Base-by-base conservation (phyloP, 768 basidiomycete genomes). In the Agrocybe chaxingu region DNA sequence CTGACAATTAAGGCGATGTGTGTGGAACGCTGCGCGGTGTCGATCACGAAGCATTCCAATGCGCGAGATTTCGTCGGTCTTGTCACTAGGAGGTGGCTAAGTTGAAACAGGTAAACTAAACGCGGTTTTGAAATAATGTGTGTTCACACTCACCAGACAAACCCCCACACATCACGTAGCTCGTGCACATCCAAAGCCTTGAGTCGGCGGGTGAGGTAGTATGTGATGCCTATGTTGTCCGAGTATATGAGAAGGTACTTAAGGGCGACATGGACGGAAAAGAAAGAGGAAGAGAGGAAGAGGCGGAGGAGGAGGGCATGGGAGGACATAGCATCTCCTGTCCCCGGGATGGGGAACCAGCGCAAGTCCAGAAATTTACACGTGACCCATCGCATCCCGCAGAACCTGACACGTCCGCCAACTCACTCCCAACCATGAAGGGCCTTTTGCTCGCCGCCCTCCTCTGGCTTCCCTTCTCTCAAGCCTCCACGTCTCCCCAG, bases 1-100 rank as follows among this genome's bases (percentile, higher is more conserved):
- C 95, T 69, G 62, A 97, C 96, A 55, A 95, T 81, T 80, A 99
- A 89, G 48, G 94, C 92, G 46, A 98, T 83, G 67, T 98, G 97
- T 0, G 95, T 94, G 32, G 93, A 96, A 58, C 87, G 84, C 64
- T 92, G 89, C 3, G 89, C 87, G 49, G 86, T 78, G 47, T 95
- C 89, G 29, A 95, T 79, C 36, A 99, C 88, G 65, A 98, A 98
- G 55, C 85, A 88, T 70, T 99, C 96, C 44, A 99, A 76, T 10
- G 97, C 97, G 46, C 89, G 81, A 1, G 94, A 97, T 61, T 85
- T 84, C 5, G 95, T 91, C 1, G 95, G 93, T 48, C 89, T 82
- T 3, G 96, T 97, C 46, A 98, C 83, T 50, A 98, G 84, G 34
- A 99, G 82, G 73, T 99, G 94, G 67, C 96, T 98, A 62, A 39